These are phyloP conservation scores for Metarhizium humberi DNA, from an alignment of 2,329 filamentous ascomycete species.

Conservation along the genomic window DNA sequence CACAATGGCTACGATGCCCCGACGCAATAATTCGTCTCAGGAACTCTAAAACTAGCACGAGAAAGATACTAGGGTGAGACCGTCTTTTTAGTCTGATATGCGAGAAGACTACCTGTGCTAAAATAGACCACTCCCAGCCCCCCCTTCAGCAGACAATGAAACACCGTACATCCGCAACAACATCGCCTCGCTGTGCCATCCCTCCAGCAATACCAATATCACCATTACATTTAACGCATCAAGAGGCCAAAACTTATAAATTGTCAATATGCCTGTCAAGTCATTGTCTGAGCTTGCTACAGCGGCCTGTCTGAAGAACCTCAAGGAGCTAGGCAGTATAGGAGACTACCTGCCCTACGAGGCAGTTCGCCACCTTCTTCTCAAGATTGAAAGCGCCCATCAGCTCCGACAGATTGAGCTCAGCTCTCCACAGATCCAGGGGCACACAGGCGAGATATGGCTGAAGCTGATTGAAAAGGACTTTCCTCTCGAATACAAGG, in stretches of 20 bases:
- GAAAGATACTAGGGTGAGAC: not conserved
- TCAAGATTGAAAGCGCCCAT: constrained; percentile 59
- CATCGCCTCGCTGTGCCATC: not conserved
- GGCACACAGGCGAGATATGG: constrained; percentile 67
- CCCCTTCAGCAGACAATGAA: not conserved
- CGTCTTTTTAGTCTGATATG: not conserved
- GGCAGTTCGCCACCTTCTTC: constrained; percentile 54
- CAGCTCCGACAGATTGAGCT: constrained; percentile 69
- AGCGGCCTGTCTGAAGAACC: constrained; percentile 41
- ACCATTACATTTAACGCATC: not conserved
- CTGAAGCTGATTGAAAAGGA: constrained; percentile 67
- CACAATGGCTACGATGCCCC: not conserved
- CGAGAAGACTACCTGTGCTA: not conserved
- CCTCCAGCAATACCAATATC: not conserved
- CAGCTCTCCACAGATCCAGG: constrained; percentile 66
- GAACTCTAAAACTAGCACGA: not conserved
- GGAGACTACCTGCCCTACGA: constrained; percentile 61
- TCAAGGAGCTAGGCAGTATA: constrained; percentile 54
- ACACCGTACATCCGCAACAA: not conserved
- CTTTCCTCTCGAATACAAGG: constrained; percentile 55
- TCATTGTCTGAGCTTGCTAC: constrained; percentile 43
- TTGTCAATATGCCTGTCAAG: constrained; percentile 30
- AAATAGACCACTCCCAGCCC: not conserved
- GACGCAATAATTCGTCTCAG: not conserved
- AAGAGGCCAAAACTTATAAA: not conserved